These are phyloP conservation scores for Starmerella bacillaris DNA, from an alignment of 805 yeast genomes.

Conservation along the genomic window DNA sequence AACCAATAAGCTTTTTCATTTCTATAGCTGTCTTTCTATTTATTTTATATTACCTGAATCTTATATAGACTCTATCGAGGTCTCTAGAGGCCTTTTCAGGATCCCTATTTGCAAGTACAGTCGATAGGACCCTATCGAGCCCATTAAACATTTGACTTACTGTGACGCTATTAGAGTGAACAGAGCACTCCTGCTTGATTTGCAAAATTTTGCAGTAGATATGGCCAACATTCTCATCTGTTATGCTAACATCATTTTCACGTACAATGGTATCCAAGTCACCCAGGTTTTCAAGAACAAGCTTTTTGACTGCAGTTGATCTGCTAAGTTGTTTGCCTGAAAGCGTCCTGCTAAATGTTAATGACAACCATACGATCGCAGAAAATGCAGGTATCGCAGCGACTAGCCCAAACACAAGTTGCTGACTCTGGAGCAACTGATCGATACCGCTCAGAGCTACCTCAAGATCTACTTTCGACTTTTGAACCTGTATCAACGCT, in stretches of 20 bases:
- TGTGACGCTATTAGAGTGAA: neutral
- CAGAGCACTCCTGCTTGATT: constrained; percentile 2
- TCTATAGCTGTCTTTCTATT: no score
- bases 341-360: neutral
- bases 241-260: constrained; percentile 2
- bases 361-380: constrained; percentile 25
- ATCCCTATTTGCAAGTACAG: constrained; percentile 5
- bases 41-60: constrained; percentile 4
- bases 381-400: constrained; percentile 56
- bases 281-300: neutral
- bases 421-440: constrained; percentile 72
- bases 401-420: constrained; percentile 78
- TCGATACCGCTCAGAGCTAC: constrained; percentile 83
- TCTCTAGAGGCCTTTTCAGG: constrained; percentile 3
- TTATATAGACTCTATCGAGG: constrained; percentile 10
- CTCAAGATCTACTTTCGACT: constrained; percentile 88
- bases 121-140: constrained; percentile 4
- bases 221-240: constrained; percentile 10
- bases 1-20: no score
- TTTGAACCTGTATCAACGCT: constrained; percentile 78
- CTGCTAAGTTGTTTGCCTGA: constrained; percentile 1
- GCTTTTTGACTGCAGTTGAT: neutral
- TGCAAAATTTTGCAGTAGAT: constrained; percentile 10
- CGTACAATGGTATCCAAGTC: constrained; percentile 12
- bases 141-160: constrained; percentile 5